These are phyloP conservation scores for Trichosporon sp. DNA, from an alignment of 1,284 basidiomycete species.

Conservation along the genomic window DNA sequence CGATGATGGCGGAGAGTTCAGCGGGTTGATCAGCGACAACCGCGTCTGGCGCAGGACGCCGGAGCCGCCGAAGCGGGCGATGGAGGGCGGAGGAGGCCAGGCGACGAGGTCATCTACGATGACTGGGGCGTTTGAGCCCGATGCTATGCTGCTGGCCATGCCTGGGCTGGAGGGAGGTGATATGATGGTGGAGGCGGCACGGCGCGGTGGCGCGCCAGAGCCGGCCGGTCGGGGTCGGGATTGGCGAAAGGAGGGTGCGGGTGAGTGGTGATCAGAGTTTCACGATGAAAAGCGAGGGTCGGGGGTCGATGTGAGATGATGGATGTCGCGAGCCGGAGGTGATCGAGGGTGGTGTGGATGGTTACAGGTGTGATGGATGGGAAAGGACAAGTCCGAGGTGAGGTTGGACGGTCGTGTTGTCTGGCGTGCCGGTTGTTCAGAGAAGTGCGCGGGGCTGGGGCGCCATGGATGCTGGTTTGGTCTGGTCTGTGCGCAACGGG, in stretches of 20 bases:
- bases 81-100: slow-evolving; percentile 45
- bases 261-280: not conserved
- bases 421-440: not conserved
- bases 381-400: no score
- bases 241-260: not conserved
- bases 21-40: slow-evolving; percentile 12
- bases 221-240: not conserved
- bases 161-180: not conserved
- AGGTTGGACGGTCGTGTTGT: not conserved
- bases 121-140: slow-evolving; percentile 49
- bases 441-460: not conserved
- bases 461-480: no score
- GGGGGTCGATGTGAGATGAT: not conserved
- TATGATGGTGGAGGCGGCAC: slow-evolving; percentile 7
- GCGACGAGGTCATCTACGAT: slow-evolving; percentile 50
- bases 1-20: not conserved
- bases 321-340: not conserved
- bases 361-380: no score
- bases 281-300: not conserved
- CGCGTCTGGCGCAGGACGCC: slow-evolving; percentile 33
- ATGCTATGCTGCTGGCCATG: slow-evolving; percentile 24
- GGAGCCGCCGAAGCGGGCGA: slow-evolving; percentile 36
- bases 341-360: not conserved
- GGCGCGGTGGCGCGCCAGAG: slow-evolving; percentile 10
- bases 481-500: no score